Conservation (phyloP, 2,329 filamentous ascomycete genomes). For the Hawksworthiomyces lignivorus region DNA sequence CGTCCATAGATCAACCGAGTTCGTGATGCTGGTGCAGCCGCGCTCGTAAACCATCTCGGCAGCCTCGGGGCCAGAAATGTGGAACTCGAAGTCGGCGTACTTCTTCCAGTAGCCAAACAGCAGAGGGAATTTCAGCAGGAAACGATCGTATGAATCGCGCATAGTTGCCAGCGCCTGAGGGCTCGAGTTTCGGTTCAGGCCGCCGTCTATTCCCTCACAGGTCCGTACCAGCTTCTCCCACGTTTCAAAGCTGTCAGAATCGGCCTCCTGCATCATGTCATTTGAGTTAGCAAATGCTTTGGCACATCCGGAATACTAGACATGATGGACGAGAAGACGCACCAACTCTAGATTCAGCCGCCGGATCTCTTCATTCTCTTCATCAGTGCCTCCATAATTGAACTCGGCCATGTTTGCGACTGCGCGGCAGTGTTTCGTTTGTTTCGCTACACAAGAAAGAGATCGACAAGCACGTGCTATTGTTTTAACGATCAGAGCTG, state of each 20-base stretch:
- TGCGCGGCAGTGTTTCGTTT: neutral
- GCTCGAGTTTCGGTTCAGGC: conserved; percentile 92
- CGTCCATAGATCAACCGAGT: conserved; percentile 93
- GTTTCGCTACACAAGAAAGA: too few species aligned
- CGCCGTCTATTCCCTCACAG: conserved; percentile 80
- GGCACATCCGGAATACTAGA: too few species aligned
- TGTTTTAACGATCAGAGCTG: too few species aligned
- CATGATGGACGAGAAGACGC: too few species aligned
- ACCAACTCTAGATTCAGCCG: conserved; percentile 74
- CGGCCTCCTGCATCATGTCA: conserved; percentile 40
- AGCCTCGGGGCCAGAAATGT: conserved; percentile 91
- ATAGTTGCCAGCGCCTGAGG: conserved; percentile 84
- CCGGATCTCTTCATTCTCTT: conserved; percentile 75
- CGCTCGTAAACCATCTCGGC: conserved; percentile 98
- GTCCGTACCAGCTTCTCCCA: conserved; percentile 90
- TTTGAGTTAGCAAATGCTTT: neutral
- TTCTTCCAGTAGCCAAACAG: conserved; percentile 99
- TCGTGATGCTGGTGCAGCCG: conserved; percentile 84
- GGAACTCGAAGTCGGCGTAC: conserved; percentile 96
- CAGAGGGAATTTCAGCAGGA: conserved; percentile 88
- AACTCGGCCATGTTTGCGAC: conserved; percentile 57
- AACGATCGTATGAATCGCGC: conserved; percentile 82
- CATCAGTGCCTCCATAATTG: conserved; percentile 65
- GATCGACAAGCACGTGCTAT: too few species aligned
- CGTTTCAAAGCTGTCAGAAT: conserved; percentile 84